Base-by-base conservation (phyloP, 495 filamentous ascomycete genomes). In the Xylaria nigripes region DNA sequence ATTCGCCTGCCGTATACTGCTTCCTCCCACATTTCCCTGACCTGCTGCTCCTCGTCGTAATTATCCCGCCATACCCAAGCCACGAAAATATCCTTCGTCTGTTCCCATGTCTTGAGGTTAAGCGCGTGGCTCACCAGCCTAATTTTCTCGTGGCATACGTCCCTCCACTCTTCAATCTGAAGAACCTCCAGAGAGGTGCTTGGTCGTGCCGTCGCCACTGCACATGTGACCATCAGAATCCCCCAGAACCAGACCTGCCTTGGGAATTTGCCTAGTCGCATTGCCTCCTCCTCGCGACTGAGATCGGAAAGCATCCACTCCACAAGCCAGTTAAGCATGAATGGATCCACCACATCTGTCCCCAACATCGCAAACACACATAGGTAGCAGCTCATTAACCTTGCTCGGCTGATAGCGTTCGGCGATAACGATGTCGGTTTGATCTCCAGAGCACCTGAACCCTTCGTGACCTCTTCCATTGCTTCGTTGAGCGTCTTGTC, bases 171-270 rank as follows among this genome's bases (percentile, higher is more conserved):
- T 10, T 55, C 53, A 38, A 55, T 55, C 46, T 55, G 53, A 27
- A 36, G 53, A 13, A 55, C 53, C 22, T 55, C 53, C 1, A 55
- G 46, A 0, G 53, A 46, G 16, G 53, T 55, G 12, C 53, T 55
- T 15, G 53, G 53, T 8, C 53, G 53, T 6, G 53, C 53, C 15
- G 53, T 55, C n/a, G 53, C 53, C 6, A 55, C 53, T 2, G 54
- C 54, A 10, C 47, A 57, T 4, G 54, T 51, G 22, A 57, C 54
- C 54, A 51, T 57, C n/a, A 57, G 12, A 19, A 51, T 45, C 1
- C 54, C 54, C 48, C 54, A 57, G 54, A 57, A 57, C 54, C 54
- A 57, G 16, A 57, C 54, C 41, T 57, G 48, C 19, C 48, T 18
- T 1, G 53, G 53, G 30, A 55, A 55, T 41, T 55, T 55, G 53